These are phyloP conservation scores for Hymenoscyphus repandus DNA, from an alignment of 2,329 filamentous ascomycete species.

Conservation along the genomic window DNA sequence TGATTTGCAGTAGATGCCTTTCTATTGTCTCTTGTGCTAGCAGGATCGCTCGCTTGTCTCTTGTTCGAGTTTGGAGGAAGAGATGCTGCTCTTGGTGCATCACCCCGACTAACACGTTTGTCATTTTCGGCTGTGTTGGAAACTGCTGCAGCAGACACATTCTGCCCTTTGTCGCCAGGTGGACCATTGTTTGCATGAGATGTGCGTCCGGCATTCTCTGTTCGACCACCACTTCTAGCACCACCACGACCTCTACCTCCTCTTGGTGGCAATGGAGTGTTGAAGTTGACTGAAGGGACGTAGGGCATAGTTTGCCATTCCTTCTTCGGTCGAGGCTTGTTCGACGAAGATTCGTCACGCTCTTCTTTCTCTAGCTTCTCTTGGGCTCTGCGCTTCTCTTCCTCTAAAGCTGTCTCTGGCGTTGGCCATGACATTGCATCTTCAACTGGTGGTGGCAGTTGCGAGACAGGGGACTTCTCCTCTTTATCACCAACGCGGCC, in stretches of 20 bases:
- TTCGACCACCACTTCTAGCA: conserved; percentile 36
- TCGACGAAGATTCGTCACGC: conserved; percentile 46
- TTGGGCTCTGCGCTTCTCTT: conserved; percentile 67
- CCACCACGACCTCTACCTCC: conserved; percentile 45
- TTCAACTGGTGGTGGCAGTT: conserved; percentile 59
- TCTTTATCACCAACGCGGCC: conserved; percentile 28
- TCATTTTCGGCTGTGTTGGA: conserved; percentile 16
- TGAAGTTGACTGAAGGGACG: conserved; percentile 79
- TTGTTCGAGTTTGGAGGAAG: conserved; percentile 28
- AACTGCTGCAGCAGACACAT: conserved; percentile 8
- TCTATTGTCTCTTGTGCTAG: conserved; percentile 20
- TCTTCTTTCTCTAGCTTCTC: conserved; percentile 65
- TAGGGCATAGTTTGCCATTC: conserved; percentile 83
- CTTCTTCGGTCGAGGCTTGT: conserved; percentile 61
- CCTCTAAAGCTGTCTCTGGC: conserved; percentile 71
- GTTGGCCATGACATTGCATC: conserved; percentile 88
- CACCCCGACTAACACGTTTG: conserved; percentile 18
- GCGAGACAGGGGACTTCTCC: conserved; percentile 29
- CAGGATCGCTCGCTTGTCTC: conserved; percentile 19
- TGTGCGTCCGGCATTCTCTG: conserved; percentile 31
- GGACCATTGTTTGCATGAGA: conserved; percentile 22
- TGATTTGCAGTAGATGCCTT: conserved; percentile 19
- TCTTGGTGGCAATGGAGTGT: conserved; percentile 70
- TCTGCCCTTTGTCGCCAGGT: conserved; percentile 25
- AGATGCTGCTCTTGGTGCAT: conserved; percentile 24